phyloP scores from a whole-genome alignment of 768 basidiomycete genomes.

The Lactarius trivialis region DNA sequence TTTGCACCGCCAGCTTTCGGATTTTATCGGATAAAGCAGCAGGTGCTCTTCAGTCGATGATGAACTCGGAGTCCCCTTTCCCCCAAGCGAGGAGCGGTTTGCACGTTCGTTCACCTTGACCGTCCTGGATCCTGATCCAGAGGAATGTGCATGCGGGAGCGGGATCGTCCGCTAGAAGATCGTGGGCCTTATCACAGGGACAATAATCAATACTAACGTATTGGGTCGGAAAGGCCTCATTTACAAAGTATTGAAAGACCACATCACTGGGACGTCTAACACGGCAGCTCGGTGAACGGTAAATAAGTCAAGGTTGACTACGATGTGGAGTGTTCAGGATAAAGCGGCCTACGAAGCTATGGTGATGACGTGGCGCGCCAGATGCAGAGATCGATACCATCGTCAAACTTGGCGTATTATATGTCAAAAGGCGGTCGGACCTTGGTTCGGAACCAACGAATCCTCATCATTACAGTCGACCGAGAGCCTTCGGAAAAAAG shows the following conservation, averaged over 20 bases:
- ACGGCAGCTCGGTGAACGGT: conserved; percentile 1
- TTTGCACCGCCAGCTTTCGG: neutral
- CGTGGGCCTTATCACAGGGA: conserved; percentile 10
- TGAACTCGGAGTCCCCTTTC: neutral
- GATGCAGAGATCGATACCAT: neutral
- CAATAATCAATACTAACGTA: neutral
- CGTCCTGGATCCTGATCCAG: conserved; percentile 1
- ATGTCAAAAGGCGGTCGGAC: neutral
- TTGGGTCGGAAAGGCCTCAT: neutral
- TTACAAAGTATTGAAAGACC: neutral
- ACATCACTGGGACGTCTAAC: neutral
- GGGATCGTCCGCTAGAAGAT: conserved; percentile 6
- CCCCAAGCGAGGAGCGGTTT: neutral
- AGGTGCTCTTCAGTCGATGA: neutral
- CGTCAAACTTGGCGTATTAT: neutral
- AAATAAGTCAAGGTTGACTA: neutral
- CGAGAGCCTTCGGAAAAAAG: neutral
- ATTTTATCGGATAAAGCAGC: conserved; percentile 3
- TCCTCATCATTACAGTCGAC: neutral
- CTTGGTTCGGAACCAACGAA: neutral
- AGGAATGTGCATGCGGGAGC: neutral
- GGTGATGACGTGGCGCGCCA: conserved; percentile 12
- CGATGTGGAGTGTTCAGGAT: neutral
- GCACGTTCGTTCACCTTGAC: neutral
- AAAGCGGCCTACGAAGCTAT: neutral